Evolutionary conservation across 208 protist species (phyloP).

Genomic region (Leishmania tropica): DNA sequence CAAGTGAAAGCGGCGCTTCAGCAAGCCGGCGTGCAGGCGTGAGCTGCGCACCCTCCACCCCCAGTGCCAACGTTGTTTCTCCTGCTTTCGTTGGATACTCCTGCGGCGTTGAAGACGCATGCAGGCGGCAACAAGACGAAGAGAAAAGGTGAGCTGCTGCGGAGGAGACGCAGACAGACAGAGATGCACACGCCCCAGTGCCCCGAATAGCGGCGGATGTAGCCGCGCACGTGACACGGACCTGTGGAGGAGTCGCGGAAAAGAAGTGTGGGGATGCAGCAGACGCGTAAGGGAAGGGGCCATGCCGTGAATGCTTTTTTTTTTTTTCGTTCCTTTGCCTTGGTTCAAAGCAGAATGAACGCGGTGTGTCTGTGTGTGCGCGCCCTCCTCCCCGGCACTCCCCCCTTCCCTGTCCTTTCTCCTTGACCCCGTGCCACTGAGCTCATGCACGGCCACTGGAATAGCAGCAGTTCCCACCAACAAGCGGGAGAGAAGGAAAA

Average conservation of each 20-base stretch:
- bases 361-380: background rate
- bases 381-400: background rate
- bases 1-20: background rate
- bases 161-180: background rate
- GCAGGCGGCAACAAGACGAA: background rate
- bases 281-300: background rate
- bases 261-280: background rate
- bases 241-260: background rate
- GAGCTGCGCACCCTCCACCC: background rate
- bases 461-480: background rate
- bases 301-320: background rate
- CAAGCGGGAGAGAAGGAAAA: background rate
- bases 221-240: background rate
- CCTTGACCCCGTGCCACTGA: background rate
- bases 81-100: background rate
- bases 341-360: background rate
- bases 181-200: background rate
- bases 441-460: background rate
- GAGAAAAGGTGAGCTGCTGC: background rate
- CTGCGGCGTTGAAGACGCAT: background rate
- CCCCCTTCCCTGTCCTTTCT: background rate
- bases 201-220: too few relatives aligned
- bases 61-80: background rate
- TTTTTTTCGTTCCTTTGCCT: background rate
- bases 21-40: slow-evolving; percentile 12